A percentile compares a stretch with the other conserved stretches of the same genome.
Conservation (phyloP, 192 early-diverging fungal genomes). For the Coemansia guatemalensis region DNA sequence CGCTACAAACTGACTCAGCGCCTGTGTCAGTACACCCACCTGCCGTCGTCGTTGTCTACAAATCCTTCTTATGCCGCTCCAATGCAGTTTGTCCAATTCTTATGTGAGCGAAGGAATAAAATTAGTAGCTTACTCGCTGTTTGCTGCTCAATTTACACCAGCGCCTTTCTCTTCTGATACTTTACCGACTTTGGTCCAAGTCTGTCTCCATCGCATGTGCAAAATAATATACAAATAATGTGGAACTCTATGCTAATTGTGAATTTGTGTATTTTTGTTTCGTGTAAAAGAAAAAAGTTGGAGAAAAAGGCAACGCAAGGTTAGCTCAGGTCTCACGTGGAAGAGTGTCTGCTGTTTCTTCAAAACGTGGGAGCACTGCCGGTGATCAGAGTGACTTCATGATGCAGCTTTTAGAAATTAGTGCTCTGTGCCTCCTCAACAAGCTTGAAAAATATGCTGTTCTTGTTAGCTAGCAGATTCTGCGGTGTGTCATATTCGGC, state of each 20-base stretch:
- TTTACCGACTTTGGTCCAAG: constrained; percentile 43
- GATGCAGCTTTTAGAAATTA: neutral
- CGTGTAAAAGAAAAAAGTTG: neutral
- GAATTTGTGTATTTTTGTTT: neutral
- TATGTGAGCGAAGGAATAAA: neutral
- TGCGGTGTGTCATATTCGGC: too few species aligned
- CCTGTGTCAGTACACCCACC: constrained; percentile 42
- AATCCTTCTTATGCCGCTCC: neutral
- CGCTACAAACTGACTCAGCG: constrained; percentile 44
- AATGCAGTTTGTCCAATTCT: neutral
- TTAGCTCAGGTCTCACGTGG: neutral
- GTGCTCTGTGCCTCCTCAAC: too few species aligned
- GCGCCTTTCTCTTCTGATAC: constrained; percentile 1
- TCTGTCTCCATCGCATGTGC: constrained; percentile 14
- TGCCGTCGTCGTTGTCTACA: constrained; percentile 48
- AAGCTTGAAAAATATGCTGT: too few species aligned
- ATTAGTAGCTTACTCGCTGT: neutral
- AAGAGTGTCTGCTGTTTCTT: neutral
- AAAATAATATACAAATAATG: neutral
- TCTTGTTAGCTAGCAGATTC: neutral
- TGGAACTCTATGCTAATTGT: neutral
- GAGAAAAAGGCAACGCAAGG: neutral
- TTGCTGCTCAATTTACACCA: neutral
- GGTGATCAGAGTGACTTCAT: neutral
- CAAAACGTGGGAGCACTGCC: neutral